Evolutionary conservation across 2,329 filamentous ascomycete genomes (phyloP), one percentile per base, ranked within the genome.

Genomic region (Aspergillus sp.): DNA sequence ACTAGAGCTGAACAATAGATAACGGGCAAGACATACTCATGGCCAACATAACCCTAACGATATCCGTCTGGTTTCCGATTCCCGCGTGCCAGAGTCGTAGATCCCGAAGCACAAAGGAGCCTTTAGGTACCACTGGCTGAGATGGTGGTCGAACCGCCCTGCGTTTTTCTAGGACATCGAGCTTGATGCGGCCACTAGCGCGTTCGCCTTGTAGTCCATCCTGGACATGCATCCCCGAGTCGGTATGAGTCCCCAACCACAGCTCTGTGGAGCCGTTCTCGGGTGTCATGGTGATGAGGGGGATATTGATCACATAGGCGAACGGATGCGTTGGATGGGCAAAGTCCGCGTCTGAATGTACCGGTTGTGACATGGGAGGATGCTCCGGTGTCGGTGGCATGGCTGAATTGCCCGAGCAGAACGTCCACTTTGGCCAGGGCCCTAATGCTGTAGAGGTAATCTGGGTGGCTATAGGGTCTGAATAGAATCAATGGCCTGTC

Each of bases 21-120:
- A 19, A 19, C 19, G 19, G 19, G 19, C 19, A 19, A 19, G 19
- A 52, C 49, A 43, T 43, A 54, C 50, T 78, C 67, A 78, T 72
- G 32, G 77, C 77, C n/a, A 82, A 61, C 79, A 82, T 81, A 12
- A 81, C 71, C 28, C 78, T 63, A 10, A 75, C 70, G 5, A 72
- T 63, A 4, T 70, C 60, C 1, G 73, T 75, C 38, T 61, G 55
- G 53, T 83, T 83, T 1, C 79, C 79, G 74, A 81, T 80, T 0
- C 80, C 80, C 0, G 78, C 79, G 58, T 83, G 80, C 80, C 80
- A 84, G 4, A 82, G 70, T 27, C 80, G 66, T 45, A 83, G 60
- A 57, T 83, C 80, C 2, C 81, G 70, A 29, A 84, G 57, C 33
- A 82, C 68, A 26, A 83, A 57, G 35, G 76, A 75, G 0, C 80